These are phyloP conservation scores for Circinella minor DNA, from an alignment of 371 early-diverging fungal genomes.

Conservation along the genomic window DNA sequence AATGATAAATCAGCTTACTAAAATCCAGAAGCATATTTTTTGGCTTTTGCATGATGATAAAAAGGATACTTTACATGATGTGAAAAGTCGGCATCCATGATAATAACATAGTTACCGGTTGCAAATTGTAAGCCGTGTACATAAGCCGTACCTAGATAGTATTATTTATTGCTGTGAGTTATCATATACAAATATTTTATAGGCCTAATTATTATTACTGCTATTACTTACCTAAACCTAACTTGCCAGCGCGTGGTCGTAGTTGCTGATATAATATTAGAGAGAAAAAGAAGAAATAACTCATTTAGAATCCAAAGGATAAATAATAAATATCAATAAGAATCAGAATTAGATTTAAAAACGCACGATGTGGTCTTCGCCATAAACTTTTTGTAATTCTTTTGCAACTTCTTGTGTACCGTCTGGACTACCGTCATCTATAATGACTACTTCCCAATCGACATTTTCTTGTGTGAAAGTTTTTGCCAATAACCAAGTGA, in stretches of 20 bases:
- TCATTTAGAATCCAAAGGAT: not conserved
- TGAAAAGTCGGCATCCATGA: slow-evolving; percentile 99
- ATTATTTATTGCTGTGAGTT: not conserved
- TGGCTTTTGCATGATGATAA: not conserved
- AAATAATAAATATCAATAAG: not conserved
- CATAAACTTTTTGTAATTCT: slow-evolving; percentile 86
- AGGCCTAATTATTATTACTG: not conserved
- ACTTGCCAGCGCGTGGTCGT: slow-evolving; percentile 94
- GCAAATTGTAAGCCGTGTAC: slow-evolving; percentile 94
- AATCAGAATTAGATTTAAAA: not conserved
- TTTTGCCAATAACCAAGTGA: slow-evolving; percentile 89
- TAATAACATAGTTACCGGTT: slow-evolving; percentile 93
- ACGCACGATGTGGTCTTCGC: slow-evolving; percentile 86
- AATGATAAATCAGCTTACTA: not conserved
- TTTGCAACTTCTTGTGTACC: slow-evolving; percentile 95
- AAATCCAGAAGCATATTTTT: not conserved
- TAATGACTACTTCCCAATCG: slow-evolving; percentile 96
- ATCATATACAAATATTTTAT: not conserved
- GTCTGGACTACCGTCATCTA: slow-evolving; percentile 99
- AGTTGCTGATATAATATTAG: slow-evolving; percentile 56
- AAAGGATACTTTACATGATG: slow-evolving; percentile 76
- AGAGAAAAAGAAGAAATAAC: not conserved
- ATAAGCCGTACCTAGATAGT: slow-evolving; percentile 88
- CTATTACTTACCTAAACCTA: slow-evolving; percentile 77
- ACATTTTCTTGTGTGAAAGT: slow-evolving; percentile 83